Evolutionary conservation across 2,329 filamentous ascomycete genomes (phyloP), one percentile per base, ranked within the genome.

Genomic region (Rhynchosporium agropyri): DNA sequence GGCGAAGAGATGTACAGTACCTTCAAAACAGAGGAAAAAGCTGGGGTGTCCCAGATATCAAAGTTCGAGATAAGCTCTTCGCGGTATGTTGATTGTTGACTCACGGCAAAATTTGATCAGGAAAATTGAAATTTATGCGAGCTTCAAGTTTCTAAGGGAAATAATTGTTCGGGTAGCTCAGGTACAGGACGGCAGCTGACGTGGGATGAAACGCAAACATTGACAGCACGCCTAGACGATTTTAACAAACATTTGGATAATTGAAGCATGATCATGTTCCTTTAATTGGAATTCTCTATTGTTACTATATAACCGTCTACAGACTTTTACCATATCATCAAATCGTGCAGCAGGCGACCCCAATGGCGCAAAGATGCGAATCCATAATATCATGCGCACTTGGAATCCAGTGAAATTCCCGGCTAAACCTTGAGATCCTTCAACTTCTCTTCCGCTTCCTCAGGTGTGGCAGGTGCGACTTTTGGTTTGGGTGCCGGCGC

Each of bases 361-460:
- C 42, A 40, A 31, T 49, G 33, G 31, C 20, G 51, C 28, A 42
- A 42, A 46, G 33, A 15, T 33, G 33, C 51, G 10, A 15, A 12
- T 51, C 40, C 46, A 29, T 28, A 29, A 33, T n/a, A n/a, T 54
- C 36, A 28, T 42, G 13, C 6, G 31, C 45, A 48, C 26, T 38
- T 51, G 7, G 28, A 60, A 60, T 5, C 8, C 13, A 15, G 31
- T 20, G 45, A 33, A 54, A 46, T 7, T 38, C 38, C 33, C 15
- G 45, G 15, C 66, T 61, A 73, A 48, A 73, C 70, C 49, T 68
- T 70, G 46, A 73, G 63, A 53, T 73, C 72, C 72, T 78, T 78
- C 53, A 75, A 62, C 67, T 72, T 71, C 76, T 77, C 68, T 69
- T 73, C 40, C 70, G 68, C 74, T 43, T 67, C 70, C 20, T 74